Evolutionary conservation across 176 grass and related monocot genomes (phyloP), one percentile per base, ranked within the genome.

Genomic region (Alopecurus myosuroides): DNA sequence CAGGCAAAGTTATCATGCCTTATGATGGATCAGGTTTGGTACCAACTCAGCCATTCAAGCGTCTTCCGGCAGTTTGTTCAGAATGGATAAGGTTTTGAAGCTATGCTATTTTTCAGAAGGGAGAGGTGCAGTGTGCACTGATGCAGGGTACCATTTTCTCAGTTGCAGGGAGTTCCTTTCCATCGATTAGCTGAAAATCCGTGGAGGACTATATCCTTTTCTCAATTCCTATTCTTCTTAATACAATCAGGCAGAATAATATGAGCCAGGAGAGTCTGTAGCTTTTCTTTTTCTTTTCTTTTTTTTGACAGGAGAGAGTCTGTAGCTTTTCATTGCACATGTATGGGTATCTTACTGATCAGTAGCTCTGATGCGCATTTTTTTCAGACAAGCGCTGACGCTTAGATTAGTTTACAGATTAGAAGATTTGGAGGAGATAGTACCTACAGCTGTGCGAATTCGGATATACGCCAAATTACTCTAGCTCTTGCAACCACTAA

Each of bases 121-220:
- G 2, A 35, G 34, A 35, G 34, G 34, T 3, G 4, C 34, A 35
- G 34, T 35, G 34, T 35, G 34, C 45, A 92, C 95, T 31, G 92
- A 97, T 89, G 92, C 82, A 65, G 91, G 92, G 63, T 94, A 94
- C 78, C 91, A 28, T 67, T 92, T 93, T 52, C 88, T 58, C 56
- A 92, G 92, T 49, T 94, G 92, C 88, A 94, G 93, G 63, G 92
- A 97, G 39, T 80, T 94, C 25, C 90, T 33, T 92, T 92, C 74
- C 92, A 97, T 80, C 88, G 89, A 26, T 89, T 94, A 58, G 94
- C 88, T 82, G 90, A n/a, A n/a, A n/a, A n/a, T 35, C 34, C 34
- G 4, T 35, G 2, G 34, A 97, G 87, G 90, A 94, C 51, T 97
- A 86, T 92, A 89, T 89, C 84, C 90, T 91, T 60, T 72, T 75